Conservation (phyloP, 495 filamentous ascomycete genomes). For the Aspergillus saccharolyticus region DNA sequence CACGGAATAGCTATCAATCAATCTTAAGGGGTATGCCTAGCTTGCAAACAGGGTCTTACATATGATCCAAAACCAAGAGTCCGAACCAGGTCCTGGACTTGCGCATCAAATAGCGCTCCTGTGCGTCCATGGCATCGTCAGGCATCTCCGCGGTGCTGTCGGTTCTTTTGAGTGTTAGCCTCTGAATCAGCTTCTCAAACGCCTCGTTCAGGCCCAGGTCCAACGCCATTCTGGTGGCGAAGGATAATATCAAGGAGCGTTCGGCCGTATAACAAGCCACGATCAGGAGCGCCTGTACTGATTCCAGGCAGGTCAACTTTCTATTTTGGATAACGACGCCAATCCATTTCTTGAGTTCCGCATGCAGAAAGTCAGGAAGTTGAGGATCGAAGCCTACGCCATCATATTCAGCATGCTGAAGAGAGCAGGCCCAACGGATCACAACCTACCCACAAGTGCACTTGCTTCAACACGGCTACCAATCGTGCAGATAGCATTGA, state of each 20-base stretch:
- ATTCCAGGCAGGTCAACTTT: conserved; percentile 35
- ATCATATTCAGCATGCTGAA: conserved; percentile 1
- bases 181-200: conserved; percentile 35
- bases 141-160: conserved; percentile 15
- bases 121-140: conserved; percentile 11
- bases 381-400: conserved; percentile 27
- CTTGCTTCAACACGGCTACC: conserved; percentile 41
- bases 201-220: conserved; percentile 40
- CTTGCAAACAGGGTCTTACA: conserved; percentile 21
- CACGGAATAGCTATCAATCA: conserved; percentile 1
- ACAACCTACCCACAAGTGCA: conserved; percentile 3
- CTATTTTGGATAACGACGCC: conserved; percentile 42
- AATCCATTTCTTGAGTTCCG: conserved; percentile 41
- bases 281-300: conserved; percentile 45
- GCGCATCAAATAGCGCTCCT: conserved; percentile 33
- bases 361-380: conserved; percentile 34
- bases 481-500: conserved; percentile 47
- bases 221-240: conserved; percentile 45
- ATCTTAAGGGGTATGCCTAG: not conserved
- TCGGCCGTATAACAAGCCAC: conserved; percentile 47
- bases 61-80: conserved; percentile 43
- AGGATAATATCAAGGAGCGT: conserved; percentile 40
- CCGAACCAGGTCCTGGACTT: conserved; percentile 44
- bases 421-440: not conserved
- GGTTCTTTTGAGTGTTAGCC: conserved; percentile 25